Base-by-base conservation (phyloP, 1,139 yeast genomes). In the Magnusiomyces clavatus region DNA sequence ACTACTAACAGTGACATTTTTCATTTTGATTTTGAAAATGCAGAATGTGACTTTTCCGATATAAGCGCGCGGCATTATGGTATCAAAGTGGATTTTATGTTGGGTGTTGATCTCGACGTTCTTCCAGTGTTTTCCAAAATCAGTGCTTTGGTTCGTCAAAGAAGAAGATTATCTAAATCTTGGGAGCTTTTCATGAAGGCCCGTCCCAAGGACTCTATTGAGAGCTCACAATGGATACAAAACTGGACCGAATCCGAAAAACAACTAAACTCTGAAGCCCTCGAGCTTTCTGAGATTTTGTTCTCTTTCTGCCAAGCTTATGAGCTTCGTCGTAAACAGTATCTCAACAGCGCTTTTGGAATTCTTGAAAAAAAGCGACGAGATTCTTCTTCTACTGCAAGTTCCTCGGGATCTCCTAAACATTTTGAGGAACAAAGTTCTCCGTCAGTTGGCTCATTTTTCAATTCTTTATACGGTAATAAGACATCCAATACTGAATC, bases 61-160 rank as follows among this genome's bases (percentile, higher is more conserved):
- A 36, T 44, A 3, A 35, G 40, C 20, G 47, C 47, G 6, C 34
- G 47, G 10, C 47, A 44, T 34, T 44, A 44, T 35, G 71, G 69
- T 43, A 61, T 68, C 39, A 73, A 76, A 50, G 74, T 80, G 44
- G 83, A 80, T 61, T 74, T 74, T 53, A 62, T 80, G 43, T 66
- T 78, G 17, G 84, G 83, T 0, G 73, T 80, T 51, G 83, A 80
- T 57, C 72, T 77, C 13, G 71, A 70, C 52, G 69, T 78, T 57
- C 66, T 80, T 20, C 78, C 81, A 0, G 69, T 73, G 31, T 75
- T 77, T 55, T 71, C 78, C 16, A 74, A 77, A 47, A 73, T 77
- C 1, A 74, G 77, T 0, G 58, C 69, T 20, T 64, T 80, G 12
- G 72, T 77, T 57, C 67, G 62, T 60, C 71, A 40, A 66, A 69